Conservation (phyloP, 2,329 filamentous ascomycete genomes). For the Leptosphaerulina australis region DNA sequence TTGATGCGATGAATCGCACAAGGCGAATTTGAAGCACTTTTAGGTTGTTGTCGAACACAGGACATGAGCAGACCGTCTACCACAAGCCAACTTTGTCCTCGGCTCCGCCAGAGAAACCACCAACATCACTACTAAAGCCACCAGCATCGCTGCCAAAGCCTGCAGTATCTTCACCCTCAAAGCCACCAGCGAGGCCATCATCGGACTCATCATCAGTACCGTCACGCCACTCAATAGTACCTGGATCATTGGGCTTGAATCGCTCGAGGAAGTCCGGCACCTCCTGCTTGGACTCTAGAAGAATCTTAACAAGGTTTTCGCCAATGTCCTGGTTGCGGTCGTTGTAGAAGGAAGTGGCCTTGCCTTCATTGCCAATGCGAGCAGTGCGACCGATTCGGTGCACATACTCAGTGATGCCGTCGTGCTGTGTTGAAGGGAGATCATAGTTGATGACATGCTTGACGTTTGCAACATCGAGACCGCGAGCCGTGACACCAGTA, state of each 20-base stretch:
- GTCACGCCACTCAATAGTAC: slow-evolving; percentile 60
- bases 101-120: slow-evolving; percentile 25
- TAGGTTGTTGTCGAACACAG: not conserved
- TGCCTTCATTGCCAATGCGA: slow-evolving; percentile 84
- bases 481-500: slow-evolving; percentile 85
- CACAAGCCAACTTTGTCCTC: slow-evolving; percentile 37
- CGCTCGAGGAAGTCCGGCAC: slow-evolving; percentile 81
- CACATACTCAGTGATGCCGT: slow-evolving; percentile 91
- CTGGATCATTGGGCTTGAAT: slow-evolving; percentile 64
- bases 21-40: not conserved
- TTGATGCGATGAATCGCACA: not conserved
- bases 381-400: slow-evolving; percentile 96
- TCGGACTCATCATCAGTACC: slow-evolving; percentile 51
- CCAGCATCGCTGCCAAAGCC: slow-evolving; percentile 22
- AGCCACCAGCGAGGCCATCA: slow-evolving; percentile 26
- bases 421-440: slow-evolving; percentile 72
- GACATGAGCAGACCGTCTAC: slow-evolving; percentile 23
- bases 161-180: slow-evolving; percentile 20
- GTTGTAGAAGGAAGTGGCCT: slow-evolving; percentile 89
- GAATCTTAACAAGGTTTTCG: slow-evolving; percentile 75
- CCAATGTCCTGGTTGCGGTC: slow-evolving; percentile 76
- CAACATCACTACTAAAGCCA: slow-evolving; percentile 14
- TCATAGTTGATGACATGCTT: slow-evolving; percentile 95
- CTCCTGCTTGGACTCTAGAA: slow-evolving; percentile 78
- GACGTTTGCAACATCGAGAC: slow-evolving; percentile 85